Conservation (phyloP, 2,329 filamentous ascomycete species). For the Verticillium klebahnii region DNA sequence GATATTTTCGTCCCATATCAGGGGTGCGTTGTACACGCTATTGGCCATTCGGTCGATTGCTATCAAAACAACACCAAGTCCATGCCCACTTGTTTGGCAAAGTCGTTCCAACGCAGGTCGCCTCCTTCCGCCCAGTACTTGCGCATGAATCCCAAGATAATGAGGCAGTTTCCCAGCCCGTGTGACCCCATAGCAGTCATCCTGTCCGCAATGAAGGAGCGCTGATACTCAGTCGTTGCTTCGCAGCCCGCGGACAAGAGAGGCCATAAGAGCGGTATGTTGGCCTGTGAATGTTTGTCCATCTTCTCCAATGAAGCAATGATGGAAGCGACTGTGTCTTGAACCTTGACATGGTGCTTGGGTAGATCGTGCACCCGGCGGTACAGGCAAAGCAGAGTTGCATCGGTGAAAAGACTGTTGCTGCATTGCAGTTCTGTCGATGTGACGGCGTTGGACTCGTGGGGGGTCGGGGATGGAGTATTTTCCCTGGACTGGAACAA, state of each 20-base stretch:
- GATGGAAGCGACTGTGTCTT: not conserved
- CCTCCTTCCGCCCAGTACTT: not conserved
- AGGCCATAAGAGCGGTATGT: not conserved
- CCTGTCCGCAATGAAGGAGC: not conserved
- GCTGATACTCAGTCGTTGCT: not conserved
- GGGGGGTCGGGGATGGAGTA: not conserved
- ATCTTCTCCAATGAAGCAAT: not conserved
- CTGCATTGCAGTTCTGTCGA: not conserved
- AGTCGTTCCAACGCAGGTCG: not conserved
- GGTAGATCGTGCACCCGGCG: not conserved
- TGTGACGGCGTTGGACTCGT: not conserved
- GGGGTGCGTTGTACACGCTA: too few relatives aligned
- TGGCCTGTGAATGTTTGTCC: not conserved
- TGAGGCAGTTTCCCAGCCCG: not conserved
- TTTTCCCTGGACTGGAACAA: not conserved
- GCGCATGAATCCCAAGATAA: not conserved
- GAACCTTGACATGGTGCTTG: not conserved
- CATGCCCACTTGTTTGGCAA: not conserved
- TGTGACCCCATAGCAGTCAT: not conserved
- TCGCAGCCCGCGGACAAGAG: not conserved
- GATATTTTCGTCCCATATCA: too few relatives aligned
- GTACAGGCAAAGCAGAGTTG: not conserved
- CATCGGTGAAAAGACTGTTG: not conserved
- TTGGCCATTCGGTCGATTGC: too few relatives aligned
- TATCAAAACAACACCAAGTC: not conserved